These are phyloP conservation scores for Linaria vulgaris DNA, from an alignment of 257 asterid species.

Conservation along the genomic window DNA sequence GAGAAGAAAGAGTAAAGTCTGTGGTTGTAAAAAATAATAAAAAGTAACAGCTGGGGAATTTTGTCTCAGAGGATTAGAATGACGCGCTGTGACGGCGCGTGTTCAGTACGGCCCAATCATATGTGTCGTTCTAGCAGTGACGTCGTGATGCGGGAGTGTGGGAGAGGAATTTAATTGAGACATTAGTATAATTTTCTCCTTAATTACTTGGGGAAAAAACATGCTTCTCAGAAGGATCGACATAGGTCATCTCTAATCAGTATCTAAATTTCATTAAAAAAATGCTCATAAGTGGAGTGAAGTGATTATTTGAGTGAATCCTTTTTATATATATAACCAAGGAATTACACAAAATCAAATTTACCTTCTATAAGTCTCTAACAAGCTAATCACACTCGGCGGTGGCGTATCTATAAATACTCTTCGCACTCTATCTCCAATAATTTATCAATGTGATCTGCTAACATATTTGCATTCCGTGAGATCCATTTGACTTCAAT, in stretches of 20 bases:
- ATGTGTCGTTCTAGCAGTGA: not conserved
- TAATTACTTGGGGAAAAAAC: slow-evolving; percentile 34
- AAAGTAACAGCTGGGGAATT: slow-evolving; percentile 50
- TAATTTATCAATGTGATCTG: too few species aligned
- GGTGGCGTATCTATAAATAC: too few species aligned
- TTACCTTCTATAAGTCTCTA: too few species aligned
- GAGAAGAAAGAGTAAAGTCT: slow-evolving; percentile 46
- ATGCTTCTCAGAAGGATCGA: slow-evolving; percentile 16
- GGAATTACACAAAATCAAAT: too few species aligned
- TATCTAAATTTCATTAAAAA: too few species aligned
- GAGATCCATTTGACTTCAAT: too few species aligned
- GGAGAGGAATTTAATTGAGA: slow-evolving; percentile 20
- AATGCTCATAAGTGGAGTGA: too few species aligned
- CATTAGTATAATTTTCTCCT: slow-evolving; percentile 28
- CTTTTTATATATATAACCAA: too few species aligned
- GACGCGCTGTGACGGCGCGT: slow-evolving; percentile 18
- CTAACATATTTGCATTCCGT: too few species aligned
- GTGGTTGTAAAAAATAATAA: slow-evolving; percentile 41
- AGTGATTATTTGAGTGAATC: too few species aligned
- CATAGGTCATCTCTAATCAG: not conserved
- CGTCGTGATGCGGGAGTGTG: slow-evolving; percentile 14
- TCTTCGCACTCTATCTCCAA: too few species aligned
- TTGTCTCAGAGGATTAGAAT: slow-evolving; percentile 26
- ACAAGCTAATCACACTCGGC: too few species aligned
- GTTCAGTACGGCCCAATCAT: slow-evolving; percentile 14